Evolutionary conservation across 1,284 basidiomycete genomes (phyloP).

Genomic region (Ganoderma leucocontextum): DNA sequence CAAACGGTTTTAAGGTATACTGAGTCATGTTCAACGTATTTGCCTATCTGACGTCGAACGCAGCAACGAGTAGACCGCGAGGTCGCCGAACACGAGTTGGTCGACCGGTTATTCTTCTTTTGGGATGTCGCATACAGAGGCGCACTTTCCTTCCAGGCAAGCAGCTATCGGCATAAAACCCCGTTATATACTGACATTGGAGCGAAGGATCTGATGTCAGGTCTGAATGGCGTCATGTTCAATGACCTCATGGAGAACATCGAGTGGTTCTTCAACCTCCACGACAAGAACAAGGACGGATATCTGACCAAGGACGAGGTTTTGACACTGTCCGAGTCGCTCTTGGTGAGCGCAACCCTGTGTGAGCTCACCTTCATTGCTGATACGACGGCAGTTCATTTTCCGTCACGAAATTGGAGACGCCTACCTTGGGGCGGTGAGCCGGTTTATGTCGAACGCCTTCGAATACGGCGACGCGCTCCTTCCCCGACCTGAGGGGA

Average conservation of each 20-base stretch:
- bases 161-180: constrained; percentile 24
- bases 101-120: constrained; percentile 86
- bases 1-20: constrained; percentile 88
- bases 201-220: constrained; percentile 85
- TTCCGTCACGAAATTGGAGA: constrained; percentile 98
- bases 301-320: constrained; percentile 97
- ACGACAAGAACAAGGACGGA: constrained; percentile 96
- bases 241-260: constrained; percentile 98
- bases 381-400: constrained; percentile 74
- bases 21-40: constrained; percentile 17
- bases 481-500: constrained; percentile 59
- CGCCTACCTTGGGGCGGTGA: constrained; percentile 94
- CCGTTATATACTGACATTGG: background rate
- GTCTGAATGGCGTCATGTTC: constrained; percentile 92
- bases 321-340: constrained; percentile 92
- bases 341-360: constrained; percentile 70
- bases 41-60: constrained; percentile 9
- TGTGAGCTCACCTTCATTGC: background rate
- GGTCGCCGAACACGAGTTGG: constrained; percentile 85
- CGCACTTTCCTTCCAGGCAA: constrained; percentile 85
- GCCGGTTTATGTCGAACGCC: constrained; percentile 95
- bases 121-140: constrained; percentile 89
- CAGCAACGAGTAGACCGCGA: constrained; percentile 84
- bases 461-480: constrained; percentile 95
- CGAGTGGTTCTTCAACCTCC: constrained; percentile 97